Base-by-base conservation (phyloP, 495 filamentous ascomycete genomes). In the Annulohypoxylon bovei region DNA sequence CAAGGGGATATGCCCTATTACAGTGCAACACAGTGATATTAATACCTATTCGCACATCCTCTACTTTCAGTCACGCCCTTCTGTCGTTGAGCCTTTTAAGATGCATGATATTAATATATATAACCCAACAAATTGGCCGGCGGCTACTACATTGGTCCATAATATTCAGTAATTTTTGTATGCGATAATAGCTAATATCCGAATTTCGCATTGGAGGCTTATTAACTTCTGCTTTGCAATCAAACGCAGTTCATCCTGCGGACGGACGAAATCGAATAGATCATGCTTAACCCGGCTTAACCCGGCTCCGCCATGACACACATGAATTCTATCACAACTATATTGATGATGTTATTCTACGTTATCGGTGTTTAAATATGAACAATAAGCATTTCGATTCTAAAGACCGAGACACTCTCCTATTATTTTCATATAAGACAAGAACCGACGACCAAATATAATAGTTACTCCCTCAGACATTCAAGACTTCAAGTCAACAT, bases 211-310 rank as follows among this genome's bases (percentile, higher is more conserved):
- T 58, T 50, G 40, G 50, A 39, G 11, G 63, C 52, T 67, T 67
- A 67, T 56, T 27, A 60, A 67, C 55, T 11, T 1, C 22, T 46
- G 64, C 54, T 67, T 67, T 67, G 33, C 47, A 67, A 67, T 59
- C 63, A 58, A 33, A n/a, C 27, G 7, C 22, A 9, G 22, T 11
- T n/a, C 22, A 23, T 14, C 23, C 64, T 35, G 12, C 46, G 35
- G 56, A 54, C 64, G 64, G 64, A 61, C 64, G 64, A 67, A 33
- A 53, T 33, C 8, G 18, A n/a, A 2, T 23, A 9, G 28, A n/a
- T 23, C 12, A 27, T n/a, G 11, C 23, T n/a, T 50, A 27, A 25
- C 46, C 22, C 23, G 5, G 12, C 11, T 50, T 28, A 23, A 28
- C 46, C 23, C 11, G 20, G 1, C 6, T 14, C 20, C 25, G n/a